phyloP scores from a whole-genome alignment of 1,284 basidiomycete genomes.

The Cystobasidiaceae sp. region DNA sequence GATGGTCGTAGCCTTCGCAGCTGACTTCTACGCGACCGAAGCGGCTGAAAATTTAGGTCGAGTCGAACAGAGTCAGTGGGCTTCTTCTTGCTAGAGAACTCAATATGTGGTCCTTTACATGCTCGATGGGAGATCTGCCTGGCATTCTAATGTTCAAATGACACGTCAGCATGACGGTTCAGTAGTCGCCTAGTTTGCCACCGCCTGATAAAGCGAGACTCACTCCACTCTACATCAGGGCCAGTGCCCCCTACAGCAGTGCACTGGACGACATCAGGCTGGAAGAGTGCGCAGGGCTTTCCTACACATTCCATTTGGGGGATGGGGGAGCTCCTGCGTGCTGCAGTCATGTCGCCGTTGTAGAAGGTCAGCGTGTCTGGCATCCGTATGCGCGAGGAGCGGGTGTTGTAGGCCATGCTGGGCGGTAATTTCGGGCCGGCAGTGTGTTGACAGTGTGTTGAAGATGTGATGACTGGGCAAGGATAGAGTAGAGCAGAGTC shows the following conservation, averaged over 20 bases:
- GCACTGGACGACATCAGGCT: conserved; percentile 82
- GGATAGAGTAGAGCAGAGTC: no score
- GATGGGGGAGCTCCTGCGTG: conserved; percentile 62
- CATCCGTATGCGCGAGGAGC: conserved; percentile 54
- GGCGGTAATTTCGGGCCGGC: not conserved
- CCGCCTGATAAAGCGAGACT: conserved; percentile 23
- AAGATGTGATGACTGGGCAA: no score
- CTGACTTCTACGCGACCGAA: conserved; percentile 76
- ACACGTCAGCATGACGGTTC: conserved; percentile 17
- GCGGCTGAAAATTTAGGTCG: conserved; percentile 52
- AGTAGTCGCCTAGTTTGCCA: no score
- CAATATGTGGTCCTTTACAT: not conserved
- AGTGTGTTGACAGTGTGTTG: no score
- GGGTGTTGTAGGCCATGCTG: conserved; percentile 26
- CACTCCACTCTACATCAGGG: conserved; percentile 75
- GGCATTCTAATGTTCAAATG: conserved; percentile 54
- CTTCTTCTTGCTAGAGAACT: not conserved
- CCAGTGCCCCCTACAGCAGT: conserved; percentile 68
- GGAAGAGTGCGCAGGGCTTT: conserved; percentile 64
- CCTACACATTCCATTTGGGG: conserved; percentile 77
- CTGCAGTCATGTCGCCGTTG: conserved; percentile 59
- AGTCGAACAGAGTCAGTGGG: not conserved
- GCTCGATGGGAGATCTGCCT: conserved; percentile 73
- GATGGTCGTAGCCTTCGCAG: conserved; percentile 78
- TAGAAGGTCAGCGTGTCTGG: conserved; percentile 75